phyloP scores from a whole-genome alignment of 768 basidiomycete species.

The Phlebiopsis flavidoalba region DNA sequence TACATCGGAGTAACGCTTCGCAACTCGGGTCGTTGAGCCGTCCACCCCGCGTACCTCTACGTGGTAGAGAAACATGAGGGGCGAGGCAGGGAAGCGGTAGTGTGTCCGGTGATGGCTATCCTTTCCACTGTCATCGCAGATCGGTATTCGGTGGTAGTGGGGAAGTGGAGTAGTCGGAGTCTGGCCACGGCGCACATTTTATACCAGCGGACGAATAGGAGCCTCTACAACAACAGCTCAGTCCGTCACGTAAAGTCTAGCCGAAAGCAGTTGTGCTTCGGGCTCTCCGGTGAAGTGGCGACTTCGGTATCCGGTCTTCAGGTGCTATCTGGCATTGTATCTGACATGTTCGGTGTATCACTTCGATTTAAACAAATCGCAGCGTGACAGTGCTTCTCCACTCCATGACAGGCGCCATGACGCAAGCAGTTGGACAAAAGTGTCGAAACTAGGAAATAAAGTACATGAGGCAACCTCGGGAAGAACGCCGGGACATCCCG shows the following conservation, averaged over 20 bases:
- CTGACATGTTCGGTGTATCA: neutral
- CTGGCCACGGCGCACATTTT: neutral
- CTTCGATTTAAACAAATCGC: neutral
- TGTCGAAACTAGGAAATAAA: neutral
- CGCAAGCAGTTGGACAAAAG: neutral
- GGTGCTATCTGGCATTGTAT: neutral
- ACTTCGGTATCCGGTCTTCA: neutral
- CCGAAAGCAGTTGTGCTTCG: neutral
- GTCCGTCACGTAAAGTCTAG: neutral
- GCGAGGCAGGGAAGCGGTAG: constrained; percentile 39
- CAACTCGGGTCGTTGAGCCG: constrained; percentile 25
- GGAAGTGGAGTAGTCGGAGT: neutral
- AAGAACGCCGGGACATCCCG: neutral
- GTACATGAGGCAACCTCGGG: neutral
- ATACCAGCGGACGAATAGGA: neutral
- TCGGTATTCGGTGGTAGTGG: neutral
- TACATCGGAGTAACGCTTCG: constrained; percentile 44
- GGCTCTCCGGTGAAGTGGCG: neutral
- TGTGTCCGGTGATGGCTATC: constrained; percentile 36
- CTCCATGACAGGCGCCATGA: neutral
- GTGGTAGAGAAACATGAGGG: constrained; percentile 45
- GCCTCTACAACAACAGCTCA: neutral
- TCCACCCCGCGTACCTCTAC: constrained; percentile 33
- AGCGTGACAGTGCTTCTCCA: neutral
- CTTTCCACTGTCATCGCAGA: constrained; percentile 8